These are phyloP conservation scores for Kazachstania africana DNA, from an alignment of 805 yeast genomes.

Conservation along the genomic window DNA sequence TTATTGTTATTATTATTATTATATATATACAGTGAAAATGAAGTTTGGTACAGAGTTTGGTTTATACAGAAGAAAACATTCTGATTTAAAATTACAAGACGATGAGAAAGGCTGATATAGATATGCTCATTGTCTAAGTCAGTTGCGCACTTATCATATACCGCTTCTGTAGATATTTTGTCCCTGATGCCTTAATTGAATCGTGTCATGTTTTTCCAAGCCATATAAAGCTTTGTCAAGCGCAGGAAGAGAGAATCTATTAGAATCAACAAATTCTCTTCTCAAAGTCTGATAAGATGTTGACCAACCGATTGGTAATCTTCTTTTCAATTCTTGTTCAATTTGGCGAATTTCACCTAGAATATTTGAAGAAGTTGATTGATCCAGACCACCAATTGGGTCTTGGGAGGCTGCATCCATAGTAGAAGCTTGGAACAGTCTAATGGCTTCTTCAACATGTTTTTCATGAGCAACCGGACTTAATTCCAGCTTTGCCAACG, in stretches of 20 bases:
- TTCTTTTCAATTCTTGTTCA: conserved; percentile 74
- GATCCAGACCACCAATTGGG: conserved; percentile 37
- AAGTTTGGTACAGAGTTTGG: no score
- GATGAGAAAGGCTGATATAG: no score
- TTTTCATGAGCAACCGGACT: conserved; percentile 74
- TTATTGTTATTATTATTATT: no score
- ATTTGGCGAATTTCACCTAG: conserved; percentile 65
- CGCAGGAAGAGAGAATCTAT: conserved; percentile 53
- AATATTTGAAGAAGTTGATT: conserved; percentile 44
- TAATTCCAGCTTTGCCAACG: conserved; percentile 76
- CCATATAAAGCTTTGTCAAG: conserved; percentile 73
- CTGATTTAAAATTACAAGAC: no score
- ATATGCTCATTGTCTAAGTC: no score
- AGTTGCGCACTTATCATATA: no score
- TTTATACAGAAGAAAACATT: no score
- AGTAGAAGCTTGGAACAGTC: conserved; percentile 91
- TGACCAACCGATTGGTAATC: conserved; percentile 94
- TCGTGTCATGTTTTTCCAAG: conserved; percentile 76
- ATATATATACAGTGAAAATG: no score
- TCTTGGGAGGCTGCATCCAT: conserved; percentile 74
- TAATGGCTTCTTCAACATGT: conserved; percentile 91
- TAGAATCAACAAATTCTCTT: conserved; percentile 66
- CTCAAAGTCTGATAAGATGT: conserved; percentile 76
- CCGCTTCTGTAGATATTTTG: conserved; percentile 70
- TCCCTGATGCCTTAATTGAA: conserved; percentile 79